These are phyloP conservation scores for Taiwanofungus camphoratus DNA, from an alignment of 1,284 basidiomycete species.

Conservation along the genomic window DNA sequence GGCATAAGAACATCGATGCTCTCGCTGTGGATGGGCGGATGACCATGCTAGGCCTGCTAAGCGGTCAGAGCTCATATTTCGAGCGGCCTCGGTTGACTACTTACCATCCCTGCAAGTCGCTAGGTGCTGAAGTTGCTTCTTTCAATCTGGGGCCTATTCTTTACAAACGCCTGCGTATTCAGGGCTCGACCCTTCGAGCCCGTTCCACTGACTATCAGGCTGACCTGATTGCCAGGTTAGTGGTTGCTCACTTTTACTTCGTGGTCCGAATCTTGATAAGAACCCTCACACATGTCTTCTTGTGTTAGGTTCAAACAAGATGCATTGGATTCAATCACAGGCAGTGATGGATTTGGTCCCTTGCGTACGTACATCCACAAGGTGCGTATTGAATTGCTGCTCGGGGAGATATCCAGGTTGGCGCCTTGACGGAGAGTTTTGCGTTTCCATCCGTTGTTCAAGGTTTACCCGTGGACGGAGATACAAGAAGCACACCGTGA, in stretches of 20 bases:
- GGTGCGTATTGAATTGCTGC: too few relatives aligned
- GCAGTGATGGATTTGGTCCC: slow-evolving; percentile 47
- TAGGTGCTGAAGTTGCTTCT: slow-evolving; percentile 62
- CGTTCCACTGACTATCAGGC: slow-evolving; percentile 79
- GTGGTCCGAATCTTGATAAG: background rate
- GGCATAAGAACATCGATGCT: slow-evolving; percentile 74
- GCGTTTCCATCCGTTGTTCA: background rate
- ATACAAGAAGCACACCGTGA: slow-evolving; percentile 82
- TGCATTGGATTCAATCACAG: slow-evolving; percentile 57
- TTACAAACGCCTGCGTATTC: slow-evolving; percentile 84
- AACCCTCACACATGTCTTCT: background rate
- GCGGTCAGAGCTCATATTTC: slow-evolving; percentile 46
- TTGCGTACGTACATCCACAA: slow-evolving; percentile 77
- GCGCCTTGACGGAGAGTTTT: too few relatives aligned
- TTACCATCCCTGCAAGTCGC: background rate
- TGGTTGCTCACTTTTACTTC: too few relatives aligned
- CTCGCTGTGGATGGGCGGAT: slow-evolving; percentile 79
- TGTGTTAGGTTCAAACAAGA: slow-evolving; percentile 36
- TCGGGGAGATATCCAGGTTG: too few relatives aligned
- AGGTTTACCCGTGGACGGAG: slow-evolving; percentile 81
- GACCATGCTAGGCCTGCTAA: slow-evolving; percentile 63
- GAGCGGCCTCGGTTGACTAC: too few relatives aligned
- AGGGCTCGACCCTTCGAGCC: slow-evolving; percentile 85
- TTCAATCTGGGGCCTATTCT: slow-evolving; percentile 67
- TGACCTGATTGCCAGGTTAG: slow-evolving; percentile 64